These are phyloP conservation scores for Aureobasidium pullulans DNA, from an alignment of 2,329 filamentous ascomycete species.

Conservation along the genomic window DNA sequence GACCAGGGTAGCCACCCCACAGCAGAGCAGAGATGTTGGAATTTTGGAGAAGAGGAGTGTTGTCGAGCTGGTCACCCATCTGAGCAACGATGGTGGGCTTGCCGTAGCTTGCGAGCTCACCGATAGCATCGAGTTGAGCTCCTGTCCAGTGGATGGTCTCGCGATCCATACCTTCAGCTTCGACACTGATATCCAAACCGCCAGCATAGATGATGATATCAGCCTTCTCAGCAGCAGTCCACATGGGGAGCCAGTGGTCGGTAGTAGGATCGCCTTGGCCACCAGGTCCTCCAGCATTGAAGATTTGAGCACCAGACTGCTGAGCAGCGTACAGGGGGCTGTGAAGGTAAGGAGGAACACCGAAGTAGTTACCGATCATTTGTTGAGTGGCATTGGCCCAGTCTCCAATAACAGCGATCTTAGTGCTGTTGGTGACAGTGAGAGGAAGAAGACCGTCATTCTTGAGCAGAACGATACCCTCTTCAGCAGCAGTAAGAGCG, in stretches of 20 bases:
- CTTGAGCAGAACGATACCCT: conserved; percentile 45
- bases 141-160: conserved; percentile 45
- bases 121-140: conserved; percentile 46
- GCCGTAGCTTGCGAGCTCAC: conserved; percentile 36
- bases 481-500: conserved; percentile 46
- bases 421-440: conserved; percentile 28
- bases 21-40: conserved; percentile 45
- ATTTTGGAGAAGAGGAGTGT: conserved; percentile 41
- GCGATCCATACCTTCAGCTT: conserved; percentile 48
- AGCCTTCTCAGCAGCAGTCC: conserved; percentile 34
- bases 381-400: conserved; percentile 52
- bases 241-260: conserved; percentile 24
- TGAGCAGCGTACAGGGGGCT: conserved; percentile 47
- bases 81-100: conserved; percentile 49
- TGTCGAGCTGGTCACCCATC: conserved; percentile 48
- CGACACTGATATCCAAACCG: conserved; percentile 48
- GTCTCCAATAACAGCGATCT: conserved; percentile 49
- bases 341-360: conserved; percentile 48
- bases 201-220: conserved; percentile 50
- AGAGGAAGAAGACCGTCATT: conserved; percentile 46
- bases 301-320: conserved; percentile 38
- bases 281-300: conserved; percentile 36
- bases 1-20: conserved; percentile 55
- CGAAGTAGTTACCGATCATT: conserved; percentile 54
- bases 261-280: conserved; percentile 28